Evolutionary conservation across 768 basidiomycete genomes (phyloP).

Genomic region (Mycena leptocephala): DNA sequence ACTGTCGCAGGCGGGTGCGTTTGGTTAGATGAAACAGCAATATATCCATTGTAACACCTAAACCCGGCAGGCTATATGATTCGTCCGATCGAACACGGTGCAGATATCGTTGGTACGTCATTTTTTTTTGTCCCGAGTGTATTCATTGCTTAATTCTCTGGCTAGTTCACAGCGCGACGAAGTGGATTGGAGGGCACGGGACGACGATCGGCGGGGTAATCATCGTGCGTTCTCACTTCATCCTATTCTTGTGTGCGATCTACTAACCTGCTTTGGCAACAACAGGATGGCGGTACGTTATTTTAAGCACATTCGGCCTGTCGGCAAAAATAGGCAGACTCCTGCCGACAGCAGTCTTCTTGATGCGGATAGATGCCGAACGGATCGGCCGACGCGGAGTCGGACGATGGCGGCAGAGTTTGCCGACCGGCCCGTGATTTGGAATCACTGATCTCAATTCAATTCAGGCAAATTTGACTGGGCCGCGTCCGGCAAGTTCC

Average conservation of each 20-base stretch:
- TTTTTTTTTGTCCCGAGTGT: not conserved
- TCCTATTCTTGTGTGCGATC: not conserved
- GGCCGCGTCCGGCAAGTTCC: slow-evolving; percentile 78
- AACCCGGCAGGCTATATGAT: slow-evolving; percentile 68
- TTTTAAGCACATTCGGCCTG: too few species aligned
- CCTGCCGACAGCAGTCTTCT: too few species aligned
- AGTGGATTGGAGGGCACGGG: slow-evolving; percentile 90
- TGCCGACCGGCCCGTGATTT: too few species aligned
- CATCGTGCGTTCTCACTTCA: slow-evolving; percentile 55
- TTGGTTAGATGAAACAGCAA: not conserved
- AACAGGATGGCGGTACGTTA: not conserved
- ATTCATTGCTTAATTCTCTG: not conserved
- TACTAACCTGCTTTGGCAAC: not conserved
- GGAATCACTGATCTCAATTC: not conserved
- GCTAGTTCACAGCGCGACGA: slow-evolving; percentile 83
- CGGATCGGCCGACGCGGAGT: too few species aligned
- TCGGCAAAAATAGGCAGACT: too few species aligned
- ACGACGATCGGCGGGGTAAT: slow-evolving; percentile 86
- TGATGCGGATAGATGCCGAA: too few species aligned
- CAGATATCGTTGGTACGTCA: slow-evolving; percentile 78
- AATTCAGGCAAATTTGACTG: slow-evolving; percentile 75
- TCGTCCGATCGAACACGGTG: slow-evolving; percentile 80
- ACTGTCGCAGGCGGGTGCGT: slow-evolving; percentile 59
- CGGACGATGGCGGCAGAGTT: too few species aligned
- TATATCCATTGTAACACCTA: not conserved